A percentile compares a stretch with the other conserved stretches of the same genome.
Evolutionary conservation across 345 rosid genomes (phyloP).

Genomic region (Ceriops tagal): DNA sequence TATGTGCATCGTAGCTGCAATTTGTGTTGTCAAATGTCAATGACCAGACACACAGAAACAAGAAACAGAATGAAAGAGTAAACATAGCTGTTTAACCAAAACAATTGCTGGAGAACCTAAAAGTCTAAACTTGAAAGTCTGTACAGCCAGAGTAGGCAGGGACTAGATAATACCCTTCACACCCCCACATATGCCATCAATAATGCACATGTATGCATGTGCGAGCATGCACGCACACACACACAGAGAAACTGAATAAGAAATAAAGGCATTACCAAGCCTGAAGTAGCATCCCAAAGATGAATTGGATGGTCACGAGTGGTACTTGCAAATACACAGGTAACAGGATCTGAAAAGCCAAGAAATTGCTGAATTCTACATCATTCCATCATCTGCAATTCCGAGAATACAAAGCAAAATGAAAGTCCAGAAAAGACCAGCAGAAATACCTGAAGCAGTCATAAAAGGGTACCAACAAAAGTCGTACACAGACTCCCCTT

Average conservation of each 20-base stretch:
- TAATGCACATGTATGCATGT: no score
- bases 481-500: slow-evolving; percentile 92
- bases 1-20: slow-evolving; percentile 92
- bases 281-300: slow-evolving; percentile 94
- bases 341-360: slow-evolving; percentile 60
- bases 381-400: slow-evolving; percentile 7
- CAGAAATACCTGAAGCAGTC: slow-evolving; percentile 65
- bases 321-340: slow-evolving; percentile 81
- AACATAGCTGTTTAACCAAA: not conserved
- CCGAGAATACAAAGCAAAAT: not conserved
- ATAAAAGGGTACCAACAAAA: slow-evolving; percentile 96
- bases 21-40: slow-evolving; percentile 12
- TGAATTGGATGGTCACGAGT: slow-evolving; percentile 98
- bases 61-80: slow-evolving; percentile 3
- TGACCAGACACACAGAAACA: slow-evolving; percentile 13
- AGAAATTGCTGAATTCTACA: slow-evolving; percentile 8
- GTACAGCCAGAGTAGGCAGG: not conserved
- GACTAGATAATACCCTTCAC: not conserved
- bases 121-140: not conserved
- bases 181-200: no score
- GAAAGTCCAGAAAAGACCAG: not conserved
- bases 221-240: not conserved
- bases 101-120: not conserved
- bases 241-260: not conserved
- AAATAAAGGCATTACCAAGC: slow-evolving; percentile 54